Evolutionary conservation across 1,284 basidiomycete genomes (phyloP), one percentile per base, ranked within the genome.

Genomic region (Puccinia coronata): DNA sequence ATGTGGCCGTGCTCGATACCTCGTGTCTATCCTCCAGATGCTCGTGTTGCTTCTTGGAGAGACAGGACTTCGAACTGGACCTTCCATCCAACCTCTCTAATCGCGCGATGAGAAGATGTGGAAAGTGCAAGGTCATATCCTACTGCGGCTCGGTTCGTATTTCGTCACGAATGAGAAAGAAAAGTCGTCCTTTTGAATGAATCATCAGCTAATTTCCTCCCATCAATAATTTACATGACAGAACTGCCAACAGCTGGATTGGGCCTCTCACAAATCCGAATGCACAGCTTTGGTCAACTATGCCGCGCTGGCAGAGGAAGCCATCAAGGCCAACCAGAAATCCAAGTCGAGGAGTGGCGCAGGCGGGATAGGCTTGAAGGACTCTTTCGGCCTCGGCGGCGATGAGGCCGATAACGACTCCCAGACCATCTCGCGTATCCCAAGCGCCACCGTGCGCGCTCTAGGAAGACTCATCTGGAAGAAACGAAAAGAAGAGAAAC

Each of bases 211-310:
- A 8, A 43, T 47, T 25, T 20, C 6, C 36, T 28, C n/a, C n/a
- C 47, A 36, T 53, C 31, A 28, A 23, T 14, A 0, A 9, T 0
- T 36, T 12, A 23, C 12, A 39, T 12, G 1, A 53, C 25, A 78
- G 76, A 55, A 78, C 67, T 96, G 95, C 84, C 93, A 95, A 87
- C 90, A 87, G 49, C 86, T 86, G 57, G 94, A 95, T 84, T 96
- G 94, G 94, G 55, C 85, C 0, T 70, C 89, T 0, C 94, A 96
- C 85, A 92, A 92, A 86, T 85, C 86, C 8, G 94, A 96, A 88
- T 96, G 94, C 84, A 83, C 83, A 6, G 91, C 93, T 0, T 87
- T 95, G 49, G 49, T 67, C 16, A 78, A 78, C 53, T 78, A 78
- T 53, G 36, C 63, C 0, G 53, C 69, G 18, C 18, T 78, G 39